Evolutionary conservation across 2,329 filamentous ascomycete species (phyloP).

Genomic region (Monosporascus sp.): DNA sequence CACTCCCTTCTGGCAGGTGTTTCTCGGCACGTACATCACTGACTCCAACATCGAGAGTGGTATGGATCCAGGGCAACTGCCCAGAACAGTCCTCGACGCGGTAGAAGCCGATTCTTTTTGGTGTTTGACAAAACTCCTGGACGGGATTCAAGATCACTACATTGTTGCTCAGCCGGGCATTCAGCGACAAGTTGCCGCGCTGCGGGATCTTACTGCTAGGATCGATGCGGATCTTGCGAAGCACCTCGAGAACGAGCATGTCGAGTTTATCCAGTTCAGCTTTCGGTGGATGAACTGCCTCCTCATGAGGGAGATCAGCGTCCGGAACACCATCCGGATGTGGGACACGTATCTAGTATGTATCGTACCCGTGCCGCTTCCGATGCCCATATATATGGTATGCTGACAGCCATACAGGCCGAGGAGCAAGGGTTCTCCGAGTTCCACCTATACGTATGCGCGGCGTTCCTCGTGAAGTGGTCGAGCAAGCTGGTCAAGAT

Average conservation of each 20-base stretch:
- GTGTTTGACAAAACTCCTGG: conserved; percentile 96
- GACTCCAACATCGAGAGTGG: conserved; percentile 86
- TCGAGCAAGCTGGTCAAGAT: conserved; percentile 90
- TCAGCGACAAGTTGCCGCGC: conserved; percentile 81
- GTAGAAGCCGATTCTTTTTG: conserved; percentile 98
- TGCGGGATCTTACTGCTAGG: conserved; percentile 83
- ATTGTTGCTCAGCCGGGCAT: conserved; percentile 97
- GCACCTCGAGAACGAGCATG: conserved; percentile 83
- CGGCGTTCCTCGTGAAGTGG: conserved; percentile 97
- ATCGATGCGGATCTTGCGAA: conserved; percentile 82
- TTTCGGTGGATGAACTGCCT: conserved; percentile 99
- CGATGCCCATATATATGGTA: not conserved
- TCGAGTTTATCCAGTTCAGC: conserved; percentile 99
- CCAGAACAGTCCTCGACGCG: conserved; percentile 84
- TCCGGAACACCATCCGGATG: conserved; percentile 96
- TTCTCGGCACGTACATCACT: conserved; percentile 91
- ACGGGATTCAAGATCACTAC: conserved; percentile 98
- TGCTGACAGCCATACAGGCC: conserved; percentile 50
- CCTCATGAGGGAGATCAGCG: conserved; percentile 94
- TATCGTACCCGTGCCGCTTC: conserved; percentile 7
- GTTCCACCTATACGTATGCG: conserved; percentile 97
- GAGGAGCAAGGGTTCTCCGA: conserved; percentile 98
- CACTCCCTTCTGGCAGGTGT: conserved; percentile 97
- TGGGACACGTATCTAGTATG: conserved; percentile 98
- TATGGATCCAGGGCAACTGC: conserved; percentile 95